Evolutionary conservation across 2,329 filamentous ascomycete genomes (phyloP), one percentile per base, ranked within the genome.

Genomic region (Bipolaris sorokiniana): DNA sequence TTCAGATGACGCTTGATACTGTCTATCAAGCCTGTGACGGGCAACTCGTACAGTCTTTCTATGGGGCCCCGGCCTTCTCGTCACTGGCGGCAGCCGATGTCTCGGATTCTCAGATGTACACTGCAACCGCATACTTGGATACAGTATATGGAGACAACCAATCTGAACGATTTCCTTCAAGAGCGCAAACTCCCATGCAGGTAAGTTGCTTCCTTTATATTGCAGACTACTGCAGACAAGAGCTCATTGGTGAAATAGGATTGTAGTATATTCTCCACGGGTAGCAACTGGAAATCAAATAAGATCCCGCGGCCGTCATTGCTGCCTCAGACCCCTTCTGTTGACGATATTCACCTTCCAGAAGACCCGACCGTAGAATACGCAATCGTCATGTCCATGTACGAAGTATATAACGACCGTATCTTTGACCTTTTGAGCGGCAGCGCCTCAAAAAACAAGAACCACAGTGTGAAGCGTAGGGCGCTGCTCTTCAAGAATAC

Each of bases 351-450:
- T 41, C 80, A 83, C 4, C 82, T 96, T 0, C 82, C 86, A 0
- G 81, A 87, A 46, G 90, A 93, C 60, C 81, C 83, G 1, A 84
- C 84, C 18, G 86, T 89, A 52, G 91, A 97, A 66, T 97, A 97
- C 67, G 89, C 90, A 4, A 87, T 99, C 51, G 81, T 99, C 10
- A 84, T 99, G 20, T 97, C 92, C 51, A 99, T 99, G 93, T 98
- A 98, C 77, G 95, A 99, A 76, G 94, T 99, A 1, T 97, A 99
- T 80, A 99, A 99, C 72, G 94, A 99, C 78, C 88, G 93, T 34
- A 98, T 99, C 64, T 98, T 96, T 74, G 95, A 99, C 70, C 86
- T 99, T 0, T 82, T 99, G 1, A 90, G 89, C 0, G 81, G 83
- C 0, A 83, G 85, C 2, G 77, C 82, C 20, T 84, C 84, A 60